phyloP scores from a whole-genome alignment of 495 filamentous ascomycete genomes.

The Physcia stellaris region DNA sequence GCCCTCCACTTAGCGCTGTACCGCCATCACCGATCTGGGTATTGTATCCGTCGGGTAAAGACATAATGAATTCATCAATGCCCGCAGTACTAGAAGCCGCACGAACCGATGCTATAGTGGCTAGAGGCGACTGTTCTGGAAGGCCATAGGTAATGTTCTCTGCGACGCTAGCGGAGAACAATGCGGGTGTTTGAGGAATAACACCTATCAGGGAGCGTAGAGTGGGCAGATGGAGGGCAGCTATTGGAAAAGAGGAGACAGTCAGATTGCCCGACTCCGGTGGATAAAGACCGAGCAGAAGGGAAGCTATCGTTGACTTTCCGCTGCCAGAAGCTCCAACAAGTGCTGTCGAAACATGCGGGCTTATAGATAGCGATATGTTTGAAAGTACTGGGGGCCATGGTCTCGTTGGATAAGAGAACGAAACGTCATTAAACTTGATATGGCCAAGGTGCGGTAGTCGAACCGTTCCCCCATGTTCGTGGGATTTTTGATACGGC shows the following conservation, averaged over 20 bases:
- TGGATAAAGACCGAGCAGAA: constrained; percentile 56
- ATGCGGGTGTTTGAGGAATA: constrained; percentile 63
- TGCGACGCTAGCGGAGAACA: constrained; percentile 60
- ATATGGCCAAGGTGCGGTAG: constrained; percentile 45
- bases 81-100: constrained; percentile 52
- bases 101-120: constrained; percentile 27
- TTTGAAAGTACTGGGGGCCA: constrained; percentile 37
- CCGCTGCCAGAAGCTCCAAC: constrained; percentile 77
- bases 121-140: constrained; percentile 24
- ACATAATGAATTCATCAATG: constrained; percentile 67
- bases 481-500: constrained; percentile 45
- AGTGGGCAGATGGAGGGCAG: constrained; percentile 40
- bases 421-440: constrained; percentile 41
- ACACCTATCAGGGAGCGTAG: constrained; percentile 59
- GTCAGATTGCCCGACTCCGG: constrained; percentile 33
- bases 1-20: constrained; percentile 62
- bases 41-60: constrained; percentile 59
- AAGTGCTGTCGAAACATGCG: constrained; percentile 53
- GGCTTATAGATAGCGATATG: constrained; percentile 44
- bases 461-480: constrained; percentile 34
- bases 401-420: constrained; percentile 53
- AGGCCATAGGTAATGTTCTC: constrained; percentile 78
- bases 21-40: constrained; percentile 72
- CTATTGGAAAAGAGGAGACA: constrained; percentile 41
- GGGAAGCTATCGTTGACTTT: constrained; percentile 71